phyloP scores from a whole-genome alignment of 2,329 filamentous ascomycete genomes.

The Hymenoscyphus repandus region DNA sequence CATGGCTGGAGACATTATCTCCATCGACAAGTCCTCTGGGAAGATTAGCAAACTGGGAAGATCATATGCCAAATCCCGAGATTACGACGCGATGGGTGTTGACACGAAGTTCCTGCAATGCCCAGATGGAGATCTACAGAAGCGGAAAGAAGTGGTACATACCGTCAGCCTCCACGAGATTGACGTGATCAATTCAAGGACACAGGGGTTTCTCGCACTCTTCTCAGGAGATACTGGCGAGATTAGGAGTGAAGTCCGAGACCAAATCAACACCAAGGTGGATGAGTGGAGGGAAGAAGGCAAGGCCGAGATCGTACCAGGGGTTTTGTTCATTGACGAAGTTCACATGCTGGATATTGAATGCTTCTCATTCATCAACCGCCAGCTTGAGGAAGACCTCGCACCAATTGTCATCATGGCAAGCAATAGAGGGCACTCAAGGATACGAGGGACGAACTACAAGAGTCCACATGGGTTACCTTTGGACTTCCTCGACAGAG shows the following conservation, averaged over 20 bases:
- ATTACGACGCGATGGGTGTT: constrained; percentile 98
- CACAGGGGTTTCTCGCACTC: constrained; percentile 94
- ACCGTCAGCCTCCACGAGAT: constrained; percentile 97
- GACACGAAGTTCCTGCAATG: constrained; percentile 98
- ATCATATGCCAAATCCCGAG: constrained; percentile 88
- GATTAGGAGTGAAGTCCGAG: constrained; percentile 92
- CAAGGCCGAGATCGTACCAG: constrained; percentile 96
- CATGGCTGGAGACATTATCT: constrained; percentile 97
- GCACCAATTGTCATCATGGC: constrained; percentile 99
- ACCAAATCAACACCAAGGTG: constrained; percentile 99
- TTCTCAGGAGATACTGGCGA: constrained; percentile 98
- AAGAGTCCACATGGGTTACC: constrained; percentile 89
- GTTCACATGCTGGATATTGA: constrained; percentile 99
- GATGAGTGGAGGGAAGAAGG: constrained; percentile 99
- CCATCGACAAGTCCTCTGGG: constrained; percentile 95
- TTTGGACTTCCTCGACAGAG: constrained; percentile 90
- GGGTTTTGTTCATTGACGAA: constrained; percentile 96
- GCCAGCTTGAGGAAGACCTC: constrained; percentile 88
- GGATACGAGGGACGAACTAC: constrained; percentile 91
- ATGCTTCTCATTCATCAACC: constrained; percentile 98
- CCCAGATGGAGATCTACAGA: constrained; percentile 94
- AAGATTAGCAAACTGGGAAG: constrained; percentile 97
- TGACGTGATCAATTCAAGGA: constrained; percentile 97
- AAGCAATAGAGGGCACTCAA: constrained; percentile 87
- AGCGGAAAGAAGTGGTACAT: constrained; percentile 93